Percentiles rank a stretch among this genome's conserved stretches.
phyloP scores from a whole-genome alignment of 2,329 filamentous ascomycete species.

The Venturiaceae sp. region DNA sequence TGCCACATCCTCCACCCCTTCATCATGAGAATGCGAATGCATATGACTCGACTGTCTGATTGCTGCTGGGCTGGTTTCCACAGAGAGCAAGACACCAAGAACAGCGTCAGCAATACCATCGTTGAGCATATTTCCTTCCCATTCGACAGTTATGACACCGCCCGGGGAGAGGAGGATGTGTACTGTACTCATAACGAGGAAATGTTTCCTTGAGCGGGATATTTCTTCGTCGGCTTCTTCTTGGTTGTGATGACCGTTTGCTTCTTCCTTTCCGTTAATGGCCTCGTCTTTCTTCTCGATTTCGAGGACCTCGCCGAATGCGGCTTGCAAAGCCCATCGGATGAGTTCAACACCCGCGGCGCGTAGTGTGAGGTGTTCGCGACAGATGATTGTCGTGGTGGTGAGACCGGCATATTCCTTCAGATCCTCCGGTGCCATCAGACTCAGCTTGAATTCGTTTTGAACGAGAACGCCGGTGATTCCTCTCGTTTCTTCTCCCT shows the following conservation, averaged over 20 bases:
- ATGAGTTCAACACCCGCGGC: conserved; percentile 87
- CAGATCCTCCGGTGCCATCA: conserved; percentile 95
- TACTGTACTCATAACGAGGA: conserved; percentile 82
- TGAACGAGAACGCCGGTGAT: conserved; percentile 90
- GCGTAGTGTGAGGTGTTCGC: conserved; percentile 77
- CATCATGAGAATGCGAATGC: conserved; percentile 13
- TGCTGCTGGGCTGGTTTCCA: conserved; percentile 88
- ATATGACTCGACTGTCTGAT: conserved; percentile 62
- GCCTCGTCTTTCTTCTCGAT: conserved; percentile 1
- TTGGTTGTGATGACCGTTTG: conserved; percentile 22
- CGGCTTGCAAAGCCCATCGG: conserved; percentile 87
- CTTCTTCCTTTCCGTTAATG: conserved; percentile 24
- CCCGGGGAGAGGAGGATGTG: conserved; percentile 66
- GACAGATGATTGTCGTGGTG: conserved; percentile 88
- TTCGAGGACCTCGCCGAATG: conserved; percentile 68
- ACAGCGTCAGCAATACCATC: conserved; percentile 97
- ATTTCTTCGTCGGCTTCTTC: conserved; percentile 60
- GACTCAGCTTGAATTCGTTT: conserved; percentile 92
- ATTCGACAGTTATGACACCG: conserved; percentile 71
- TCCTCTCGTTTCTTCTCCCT: conserved; percentile 37
- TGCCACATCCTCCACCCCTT: neutral
- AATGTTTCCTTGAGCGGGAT: conserved; percentile 40
- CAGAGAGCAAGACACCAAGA: conserved; percentile 81
- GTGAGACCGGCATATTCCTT: conserved; percentile 95
- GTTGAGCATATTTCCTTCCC: conserved; percentile 97